A percentile compares a stretch with the other conserved stretches of the same genome.
These are phyloP conservation scores for Aureobasidium leucospermi DNA, from an alignment of 2,329 filamentous ascomycete genomes.

Conservation along the genomic window DNA sequence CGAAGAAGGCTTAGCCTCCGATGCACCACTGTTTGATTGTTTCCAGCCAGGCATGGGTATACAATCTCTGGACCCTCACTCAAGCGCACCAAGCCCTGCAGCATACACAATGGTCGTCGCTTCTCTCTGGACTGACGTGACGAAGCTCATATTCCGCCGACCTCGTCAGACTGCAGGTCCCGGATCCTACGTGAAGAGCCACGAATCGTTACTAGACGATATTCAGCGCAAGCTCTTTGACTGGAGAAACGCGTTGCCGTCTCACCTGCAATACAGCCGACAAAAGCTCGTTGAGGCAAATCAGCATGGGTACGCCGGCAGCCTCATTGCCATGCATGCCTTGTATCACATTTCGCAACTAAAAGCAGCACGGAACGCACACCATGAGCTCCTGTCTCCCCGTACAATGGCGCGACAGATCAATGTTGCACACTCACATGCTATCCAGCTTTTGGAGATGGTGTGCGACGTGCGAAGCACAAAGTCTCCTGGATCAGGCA, in stretches of 20 bases:
- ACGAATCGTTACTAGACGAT: conserved; percentile 47
- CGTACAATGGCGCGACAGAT: conserved; percentile 41
- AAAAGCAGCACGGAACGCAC: conserved; percentile 57
- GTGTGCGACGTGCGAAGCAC: conserved; percentile 33
- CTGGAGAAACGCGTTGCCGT: conserved; percentile 54
- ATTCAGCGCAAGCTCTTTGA: conserved; percentile 46
- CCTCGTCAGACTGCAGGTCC: conserved; percentile 34
- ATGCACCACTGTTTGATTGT: conserved; percentile 53
- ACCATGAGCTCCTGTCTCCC: conserved; percentile 35
- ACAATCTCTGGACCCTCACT: neutral
- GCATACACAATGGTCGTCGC: conserved; percentile 22
- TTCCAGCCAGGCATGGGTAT: neutral
- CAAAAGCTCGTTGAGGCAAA: conserved; percentile 53
- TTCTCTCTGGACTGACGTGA: conserved; percentile 59
- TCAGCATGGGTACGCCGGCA: conserved; percentile 47
- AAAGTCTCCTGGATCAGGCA: neutral
- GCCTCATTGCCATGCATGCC: conserved; percentile 58
- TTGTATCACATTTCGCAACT: conserved; percentile 59
- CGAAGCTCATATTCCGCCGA: conserved; percentile 51
- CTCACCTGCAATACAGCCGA: conserved; percentile 46
- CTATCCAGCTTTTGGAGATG: conserved; percentile 46
- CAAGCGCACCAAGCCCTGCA: neutral
- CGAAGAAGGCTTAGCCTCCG: conserved; percentile 51
- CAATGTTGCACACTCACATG: conserved; percentile 44
- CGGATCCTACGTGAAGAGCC: conserved; percentile 37